These are phyloP conservation scores for Tricholoma saponaceum DNA, from an alignment of 768 basidiomycete genomes.

Conservation along the genomic window DNA sequence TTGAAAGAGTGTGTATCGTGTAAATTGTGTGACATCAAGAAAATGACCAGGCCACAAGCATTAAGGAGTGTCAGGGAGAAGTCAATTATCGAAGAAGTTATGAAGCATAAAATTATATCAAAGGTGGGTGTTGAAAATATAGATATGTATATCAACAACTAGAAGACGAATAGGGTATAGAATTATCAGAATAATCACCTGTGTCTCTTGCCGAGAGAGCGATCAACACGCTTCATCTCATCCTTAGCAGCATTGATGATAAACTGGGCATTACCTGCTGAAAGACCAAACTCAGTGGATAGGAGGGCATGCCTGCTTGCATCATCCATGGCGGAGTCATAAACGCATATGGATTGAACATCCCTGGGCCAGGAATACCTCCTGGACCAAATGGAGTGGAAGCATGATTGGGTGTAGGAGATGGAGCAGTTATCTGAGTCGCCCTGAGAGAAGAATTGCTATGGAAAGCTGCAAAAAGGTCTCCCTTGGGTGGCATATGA, in stretches of 20 bases:
- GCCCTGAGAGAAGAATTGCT: neutral
- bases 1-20: neutral
- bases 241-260: neutral
- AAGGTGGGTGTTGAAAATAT: too few relatives aligned
- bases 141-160: too few relatives aligned
- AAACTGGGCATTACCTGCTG: neutral
- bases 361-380: too few relatives aligned
- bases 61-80: too few relatives aligned
- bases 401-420: neutral
- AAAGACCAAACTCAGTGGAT: neutral
- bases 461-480: neutral
- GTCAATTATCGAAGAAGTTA: neutral
- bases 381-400: neutral
- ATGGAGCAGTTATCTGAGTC: too few relatives aligned
- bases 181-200: neutral
- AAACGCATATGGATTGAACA: neutral
- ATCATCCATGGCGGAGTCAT: neutral
- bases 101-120: neutral
- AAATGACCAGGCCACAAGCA: too few relatives aligned
- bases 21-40: too few relatives aligned
- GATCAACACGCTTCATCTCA: neutral
- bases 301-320: neutral
- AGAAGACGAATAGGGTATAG: neutral
- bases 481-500: neutral
- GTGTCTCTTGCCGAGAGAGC: neutral